Conservation (phyloP, 2,329 filamentous ascomycete genomes). For the Fusarium lateritium region DNA sequence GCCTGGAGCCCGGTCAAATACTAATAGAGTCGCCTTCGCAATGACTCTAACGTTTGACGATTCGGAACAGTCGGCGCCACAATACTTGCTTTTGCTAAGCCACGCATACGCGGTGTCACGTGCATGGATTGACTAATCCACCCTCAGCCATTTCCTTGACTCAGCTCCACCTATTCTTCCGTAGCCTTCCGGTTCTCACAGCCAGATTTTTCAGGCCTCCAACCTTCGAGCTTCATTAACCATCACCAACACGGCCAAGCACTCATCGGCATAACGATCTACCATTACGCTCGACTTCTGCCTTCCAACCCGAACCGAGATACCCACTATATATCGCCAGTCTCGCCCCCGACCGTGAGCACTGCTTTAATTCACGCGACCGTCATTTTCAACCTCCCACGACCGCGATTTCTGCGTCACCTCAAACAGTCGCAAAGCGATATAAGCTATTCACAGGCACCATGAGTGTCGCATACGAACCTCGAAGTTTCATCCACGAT, state of each 20-base stretch:
- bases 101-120: slow-evolving; percentile 49
- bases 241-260: slow-evolving; percentile 34
- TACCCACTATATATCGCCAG: background rate
- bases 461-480: slow-evolving; percentile 69
- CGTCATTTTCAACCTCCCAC: slow-evolving; percentile 19
- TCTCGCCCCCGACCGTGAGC: background rate
- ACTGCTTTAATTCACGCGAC: slow-evolving; percentile 26
- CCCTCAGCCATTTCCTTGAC: slow-evolving; percentile 38
- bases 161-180: slow-evolving; percentile 38
- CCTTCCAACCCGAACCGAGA: background rate
- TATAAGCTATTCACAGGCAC: slow-evolving; percentile 44
- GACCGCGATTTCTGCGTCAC: slow-evolving; percentile 37
- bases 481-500: slow-evolving; percentile 64
- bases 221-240: slow-evolving; percentile 42
- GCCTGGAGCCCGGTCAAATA: slow-evolving; percentile 46
- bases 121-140: slow-evolving; percentile 52
- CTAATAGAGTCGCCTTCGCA: slow-evolving; percentile 46
- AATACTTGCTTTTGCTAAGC: slow-evolving; percentile 35
- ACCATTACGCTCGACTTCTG: slow-evolving; percentile 6
- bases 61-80: slow-evolving; percentile 47
- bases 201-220: slow-evolving; percentile 57
- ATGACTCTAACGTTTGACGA: slow-evolving; percentile 17
- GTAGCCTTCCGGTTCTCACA: slow-evolving; percentile 50
- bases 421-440: slow-evolving; percentile 18
- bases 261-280: slow-evolving; percentile 28